These are phyloP conservation scores for Suhomyces xylopsoci DNA, from an alignment of 805 yeast genomes.

Conservation along the genomic window DNA sequence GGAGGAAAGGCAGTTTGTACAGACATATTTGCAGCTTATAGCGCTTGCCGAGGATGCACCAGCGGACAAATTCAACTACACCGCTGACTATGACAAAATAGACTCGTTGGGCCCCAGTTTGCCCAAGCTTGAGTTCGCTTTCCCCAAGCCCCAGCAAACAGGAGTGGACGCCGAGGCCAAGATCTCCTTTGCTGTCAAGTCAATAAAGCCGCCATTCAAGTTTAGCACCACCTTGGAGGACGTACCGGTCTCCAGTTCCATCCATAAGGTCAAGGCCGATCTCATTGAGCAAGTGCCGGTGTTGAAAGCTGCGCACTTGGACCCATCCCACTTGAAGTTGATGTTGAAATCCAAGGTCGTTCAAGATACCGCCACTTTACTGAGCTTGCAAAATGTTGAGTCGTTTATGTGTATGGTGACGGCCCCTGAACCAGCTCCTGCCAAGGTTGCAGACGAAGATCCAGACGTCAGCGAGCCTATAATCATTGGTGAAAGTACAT, in stretches of 20 bases:
- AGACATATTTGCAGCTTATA: conserved; percentile 48
- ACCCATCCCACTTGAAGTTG: conserved; percentile 45
- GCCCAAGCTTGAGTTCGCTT: conserved; percentile 41
- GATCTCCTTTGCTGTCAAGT: conserved; percentile 47
- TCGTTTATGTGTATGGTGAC: conserved; percentile 3
- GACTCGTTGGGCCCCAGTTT: conserved; percentile 45
- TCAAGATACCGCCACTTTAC: conserved; percentile 46
- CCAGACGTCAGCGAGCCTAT: conserved; percentile 7
- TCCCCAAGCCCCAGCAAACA: conserved; percentile 18
- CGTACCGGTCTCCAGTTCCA: conserved; percentile 25
- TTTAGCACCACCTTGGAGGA: conserved; percentile 37
- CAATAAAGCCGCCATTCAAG: conserved; percentile 67
- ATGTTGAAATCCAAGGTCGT: conserved; percentile 62
- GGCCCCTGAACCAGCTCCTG: not conserved
- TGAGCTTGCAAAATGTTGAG: conserved; percentile 13
- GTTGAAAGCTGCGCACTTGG: conserved; percentile 21
- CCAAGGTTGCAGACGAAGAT: conserved; percentile 5
- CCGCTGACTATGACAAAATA: conserved; percentile 27
- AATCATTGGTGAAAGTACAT: conserved; percentile 13
- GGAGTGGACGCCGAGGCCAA: conserved; percentile 4
- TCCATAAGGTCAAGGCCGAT: conserved; percentile 37
- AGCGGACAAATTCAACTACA: conserved; percentile 28
- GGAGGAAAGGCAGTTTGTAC: conserved; percentile 44
- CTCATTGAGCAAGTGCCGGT: conserved; percentile 29
- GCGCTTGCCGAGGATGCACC: conserved; percentile 40